Evolutionary conservation across 139 green algal species (phyloP).

Genomic region (Picochlorum sp.): DNA sequence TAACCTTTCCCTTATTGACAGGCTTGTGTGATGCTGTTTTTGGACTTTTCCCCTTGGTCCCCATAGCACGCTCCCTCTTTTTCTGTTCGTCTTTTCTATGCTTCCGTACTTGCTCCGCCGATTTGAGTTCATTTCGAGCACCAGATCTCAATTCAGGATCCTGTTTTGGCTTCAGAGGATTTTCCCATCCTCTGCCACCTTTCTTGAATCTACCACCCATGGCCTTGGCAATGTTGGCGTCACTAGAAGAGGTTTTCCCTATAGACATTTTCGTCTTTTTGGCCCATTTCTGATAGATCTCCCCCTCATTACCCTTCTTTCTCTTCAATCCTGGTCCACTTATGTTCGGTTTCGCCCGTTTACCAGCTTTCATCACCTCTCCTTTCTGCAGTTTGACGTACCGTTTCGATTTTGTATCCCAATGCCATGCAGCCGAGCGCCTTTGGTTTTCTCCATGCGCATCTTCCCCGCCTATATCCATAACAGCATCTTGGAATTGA

Average conservation of each 20-base stretch:
- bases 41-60: not conserved
- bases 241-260: not conserved
- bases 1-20: not conserved
- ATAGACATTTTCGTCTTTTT: conserved; percentile 46
- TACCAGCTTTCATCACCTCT: conserved; percentile 32
- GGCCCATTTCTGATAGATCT: conserved; percentile 59
- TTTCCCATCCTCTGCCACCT: conserved; percentile 37
- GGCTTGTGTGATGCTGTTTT: not conserved
- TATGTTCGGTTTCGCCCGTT: conserved; percentile 18
- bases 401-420: conserved; percentile 62
- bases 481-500: conserved; percentile 33
- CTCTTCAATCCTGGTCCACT: conserved; percentile 6
- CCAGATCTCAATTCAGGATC: not conserved
- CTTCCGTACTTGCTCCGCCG: conserved; percentile 23
- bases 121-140: conserved; percentile 12
- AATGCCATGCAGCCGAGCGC: conserved; percentile 43
- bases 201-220: conserved; percentile 29
- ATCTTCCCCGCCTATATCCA: conserved; percentile 75
- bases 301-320: conserved; percentile 11
- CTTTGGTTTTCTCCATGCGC: conserved; percentile 1
- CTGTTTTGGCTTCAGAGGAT: conserved; percentile 16
- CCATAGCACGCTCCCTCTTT: not conserved
- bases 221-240: not conserved
- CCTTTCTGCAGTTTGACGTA: conserved; percentile 60
- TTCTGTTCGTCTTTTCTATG: conserved; percentile 5